phyloP scores from a whole-genome alignment of 176 grass and related monocot genomes.

The Rhipidocladum racemiflorum region DNA sequence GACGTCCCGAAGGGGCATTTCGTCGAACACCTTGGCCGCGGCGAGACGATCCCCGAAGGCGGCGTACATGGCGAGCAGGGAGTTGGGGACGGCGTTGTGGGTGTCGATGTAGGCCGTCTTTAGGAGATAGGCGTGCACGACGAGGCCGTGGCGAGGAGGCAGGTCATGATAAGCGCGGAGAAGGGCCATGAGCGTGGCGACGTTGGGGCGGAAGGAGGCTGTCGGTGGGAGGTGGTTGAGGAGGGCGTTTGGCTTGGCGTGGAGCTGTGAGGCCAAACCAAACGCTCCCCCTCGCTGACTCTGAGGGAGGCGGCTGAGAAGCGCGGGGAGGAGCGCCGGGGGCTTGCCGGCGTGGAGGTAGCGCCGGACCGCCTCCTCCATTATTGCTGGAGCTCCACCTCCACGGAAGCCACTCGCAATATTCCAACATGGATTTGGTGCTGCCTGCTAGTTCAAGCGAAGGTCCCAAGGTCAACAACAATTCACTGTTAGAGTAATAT shows the following conservation, averaged over 20 bases:
- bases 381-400: no score
- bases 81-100: background rate
- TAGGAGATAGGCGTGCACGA: background rate
- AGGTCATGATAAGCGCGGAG: background rate
- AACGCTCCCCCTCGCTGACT: no score
- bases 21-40: background rate
- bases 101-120: background rate
- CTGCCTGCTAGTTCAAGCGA: no score
- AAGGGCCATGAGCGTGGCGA: background rate
- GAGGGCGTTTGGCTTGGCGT: constrained; percentile 16
- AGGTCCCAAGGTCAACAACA: no score
- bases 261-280: background rate
- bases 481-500: no score
- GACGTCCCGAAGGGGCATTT: background rate
- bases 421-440: no score
- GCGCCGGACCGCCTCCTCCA: background rate
- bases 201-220: background rate
- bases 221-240: constrained; percentile 27
- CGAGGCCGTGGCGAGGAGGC: no score
- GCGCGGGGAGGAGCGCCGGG: constrained; percentile 18
- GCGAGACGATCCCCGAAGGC: background rate
- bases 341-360: background rate
- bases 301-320: constrained; percentile 11
- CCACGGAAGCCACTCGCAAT: no score
- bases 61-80: background rate